These are phyloP conservation scores for Chaetomium cochliodes DNA, from an alignment of 495 filamentous ascomycete genomes.

Conservation along the genomic window DNA sequence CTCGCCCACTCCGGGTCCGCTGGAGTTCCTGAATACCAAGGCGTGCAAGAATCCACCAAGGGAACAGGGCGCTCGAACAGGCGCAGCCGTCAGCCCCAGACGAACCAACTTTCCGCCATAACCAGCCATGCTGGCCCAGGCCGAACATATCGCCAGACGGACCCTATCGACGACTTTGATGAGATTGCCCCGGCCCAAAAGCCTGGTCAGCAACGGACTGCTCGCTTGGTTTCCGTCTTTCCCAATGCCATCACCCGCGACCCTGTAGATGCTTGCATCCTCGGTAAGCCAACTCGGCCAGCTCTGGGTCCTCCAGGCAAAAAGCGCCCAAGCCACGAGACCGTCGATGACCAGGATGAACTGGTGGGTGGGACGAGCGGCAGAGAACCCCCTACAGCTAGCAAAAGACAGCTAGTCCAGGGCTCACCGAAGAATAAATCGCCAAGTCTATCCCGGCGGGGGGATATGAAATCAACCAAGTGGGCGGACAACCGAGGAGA, in stretches of 20 bases:
- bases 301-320: background rate
- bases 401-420: background rate
- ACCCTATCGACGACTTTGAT: slow-evolving; percentile 17
- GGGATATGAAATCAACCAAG: slow-evolving; percentile 14
- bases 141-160: background rate
- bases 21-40: slow-evolving; percentile 29
- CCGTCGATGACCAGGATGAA: slow-evolving; percentile 17
- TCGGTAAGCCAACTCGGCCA: background rate
- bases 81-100: slow-evolving; percentile 18
- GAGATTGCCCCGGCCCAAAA: slow-evolving; percentile 9
- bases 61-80: slow-evolving; percentile 4
- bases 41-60: slow-evolving; percentile 12
- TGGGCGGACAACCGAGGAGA: background rate
- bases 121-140: background rate
- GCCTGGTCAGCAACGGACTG: slow-evolving; percentile 2
- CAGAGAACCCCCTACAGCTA: background rate
- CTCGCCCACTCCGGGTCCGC: slow-evolving; percentile 15
- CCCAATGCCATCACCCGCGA: background rate
- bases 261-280: slow-evolving; percentile 23
- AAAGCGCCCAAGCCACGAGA: slow-evolving; percentile 16
- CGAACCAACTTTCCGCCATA: slow-evolving; percentile 1
- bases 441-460: slow-evolving; percentile 25
- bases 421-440: slow-evolving; percentile 4
- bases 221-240: slow-evolving; percentile 6
- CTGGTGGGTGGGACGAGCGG: background rate